These are phyloP conservation scores for Berberis thunbergii DNA, from an alignment of 164 flowering plant species.

Conservation along the genomic window DNA sequence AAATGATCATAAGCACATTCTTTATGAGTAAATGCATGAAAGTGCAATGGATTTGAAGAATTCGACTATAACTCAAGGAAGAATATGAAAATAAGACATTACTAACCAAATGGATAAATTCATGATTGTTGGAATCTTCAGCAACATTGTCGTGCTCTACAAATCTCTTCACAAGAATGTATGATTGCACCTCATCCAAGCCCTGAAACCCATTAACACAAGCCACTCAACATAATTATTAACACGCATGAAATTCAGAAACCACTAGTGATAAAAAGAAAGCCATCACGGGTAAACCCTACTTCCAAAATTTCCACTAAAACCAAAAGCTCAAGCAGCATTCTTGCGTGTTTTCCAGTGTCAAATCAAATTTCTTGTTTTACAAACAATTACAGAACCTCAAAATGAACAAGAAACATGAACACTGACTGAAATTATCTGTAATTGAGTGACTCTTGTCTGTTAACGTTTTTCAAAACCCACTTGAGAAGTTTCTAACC, in stretches of 20 bases:
- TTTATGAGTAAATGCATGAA: background rate
- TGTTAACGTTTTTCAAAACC: too few relatives aligned
- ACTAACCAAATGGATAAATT: conserved; percentile 57
- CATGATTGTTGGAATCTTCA: conserved; percentile 26
- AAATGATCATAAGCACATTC: too few relatives aligned
- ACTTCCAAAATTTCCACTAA: too few relatives aligned
- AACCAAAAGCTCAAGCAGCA: too few relatives aligned
- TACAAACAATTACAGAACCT: too few relatives aligned
- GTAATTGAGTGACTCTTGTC: too few relatives aligned
- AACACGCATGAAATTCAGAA: background rate
- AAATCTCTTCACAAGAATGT: conserved; percentile 54
- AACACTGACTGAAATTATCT: too few relatives aligned
- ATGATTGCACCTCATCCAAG: conserved; percentile 92
- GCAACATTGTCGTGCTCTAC: conserved; percentile 24
- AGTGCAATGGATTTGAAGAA: background rate
- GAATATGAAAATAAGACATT: conserved; percentile 2
- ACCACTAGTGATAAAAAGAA: background rate
- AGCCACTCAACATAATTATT: background rate
- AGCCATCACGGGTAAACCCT: too few relatives aligned
- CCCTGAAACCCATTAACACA: conserved; percentile 31
- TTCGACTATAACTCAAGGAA: background rate
- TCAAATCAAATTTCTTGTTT: too few relatives aligned
- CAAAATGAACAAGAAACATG: too few relatives aligned
- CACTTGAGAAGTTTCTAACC: too few relatives aligned
- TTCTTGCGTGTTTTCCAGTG: too few relatives aligned